Base-by-base conservation (phyloP, 257 asterid species). In the Solanum boliviense region DNA sequence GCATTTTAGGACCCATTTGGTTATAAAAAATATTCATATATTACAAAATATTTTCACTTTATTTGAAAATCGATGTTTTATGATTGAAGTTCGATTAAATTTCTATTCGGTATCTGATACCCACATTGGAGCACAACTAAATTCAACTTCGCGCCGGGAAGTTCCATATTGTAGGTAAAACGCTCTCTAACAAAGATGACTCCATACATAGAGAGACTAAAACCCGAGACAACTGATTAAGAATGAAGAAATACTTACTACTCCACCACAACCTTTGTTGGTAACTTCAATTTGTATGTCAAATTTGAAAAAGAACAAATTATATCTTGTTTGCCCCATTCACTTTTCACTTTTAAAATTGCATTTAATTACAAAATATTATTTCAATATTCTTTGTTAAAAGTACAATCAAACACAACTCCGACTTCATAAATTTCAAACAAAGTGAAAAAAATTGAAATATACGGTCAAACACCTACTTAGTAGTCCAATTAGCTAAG, bases 121-220 rank as follows among this genome's bases (percentile, higher is more conserved):
- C 0, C 8, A 52, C 8, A 52, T 52, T 6, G 3, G 25, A 20
- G 0, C 25, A 18, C 4, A 0, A 52, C 1, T 52, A 52, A 0
- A 56, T 2, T 56, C 0, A 56, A 20, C 3, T 56, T 20, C 1
- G 1, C 2, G 3, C 2, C 0, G 2, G 0, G 3, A 56, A 56
- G 1, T 56, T 56, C 0, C n/a, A 18, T 2, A 56, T 56, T 18
- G 0, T 0, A 18, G 4, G 10, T 56, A 56, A 6, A 18, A 0
- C 4, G 1, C 23, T 56, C 1, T 0, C 2, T 56, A 56, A 18
- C 65, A 52, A 52, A 52, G 1, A 6, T 1, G 2, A 18, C 1
- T 56, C 0, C 7, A 0, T 48, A 48, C 0, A 4, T n/a, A 18
- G 1, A 18, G 62, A 1, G 4, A 52, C 62, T 52, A 0, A 52